Percentiles rank a stretch among this genome's conserved stretches.
Evolutionary conservation across 2,329 filamentous ascomycete species (phyloP).

Genomic region (Hypoxylon sp.): DNA sequence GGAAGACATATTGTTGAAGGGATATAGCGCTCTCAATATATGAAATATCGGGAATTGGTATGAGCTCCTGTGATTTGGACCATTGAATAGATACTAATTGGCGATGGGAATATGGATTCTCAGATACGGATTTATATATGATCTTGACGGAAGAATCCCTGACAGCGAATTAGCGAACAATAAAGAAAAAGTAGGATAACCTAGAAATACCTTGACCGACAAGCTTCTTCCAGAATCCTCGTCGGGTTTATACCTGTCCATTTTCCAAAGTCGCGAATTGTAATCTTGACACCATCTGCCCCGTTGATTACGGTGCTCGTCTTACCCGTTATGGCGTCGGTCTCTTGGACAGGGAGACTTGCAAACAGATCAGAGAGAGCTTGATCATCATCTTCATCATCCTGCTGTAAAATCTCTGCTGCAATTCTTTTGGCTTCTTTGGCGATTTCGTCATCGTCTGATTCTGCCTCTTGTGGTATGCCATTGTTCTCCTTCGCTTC

Average conservation of each 20-base stretch:
- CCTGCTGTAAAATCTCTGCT: slow-evolving; percentile 69
- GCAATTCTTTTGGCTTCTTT: slow-evolving; percentile 72
- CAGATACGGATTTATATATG: slow-evolving; percentile 78
- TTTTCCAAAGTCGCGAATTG: slow-evolving; percentile 87
- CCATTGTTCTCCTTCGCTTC: slow-evolving; percentile 54
- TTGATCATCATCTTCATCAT: slow-evolving; percentile 68
- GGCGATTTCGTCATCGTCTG: slow-evolving; percentile 64
- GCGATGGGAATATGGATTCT: slow-evolving; percentile 80
- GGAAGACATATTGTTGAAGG: slow-evolving; percentile 73
- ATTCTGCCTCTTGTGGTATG: slow-evolving; percentile 46
- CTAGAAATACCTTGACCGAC: slow-evolving; percentile 76
- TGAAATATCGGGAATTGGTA: slow-evolving; percentile 55
- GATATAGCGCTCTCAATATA: slow-evolving; percentile 64
- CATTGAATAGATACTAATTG: slow-evolving; percentile 82
- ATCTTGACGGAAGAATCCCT: slow-evolving; percentile 81
- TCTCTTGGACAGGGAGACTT: slow-evolving; percentile 72
- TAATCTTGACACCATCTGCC: slow-evolving; percentile 68
- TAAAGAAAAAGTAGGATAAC: slow-evolving; percentile 31
- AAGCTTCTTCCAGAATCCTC: slow-evolving; percentile 87
- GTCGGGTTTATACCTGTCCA: slow-evolving; percentile 82
- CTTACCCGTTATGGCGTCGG: slow-evolving; percentile 72
- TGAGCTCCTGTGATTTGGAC: slow-evolving; percentile 78
- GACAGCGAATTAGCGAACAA: slow-evolving; percentile 22
- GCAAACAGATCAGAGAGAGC: slow-evolving; percentile 70
- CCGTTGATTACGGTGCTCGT: slow-evolving; percentile 69